phyloP scores from a whole-genome alignment of 257 asterid genomes.

The Gentiana dahurica region DNA sequence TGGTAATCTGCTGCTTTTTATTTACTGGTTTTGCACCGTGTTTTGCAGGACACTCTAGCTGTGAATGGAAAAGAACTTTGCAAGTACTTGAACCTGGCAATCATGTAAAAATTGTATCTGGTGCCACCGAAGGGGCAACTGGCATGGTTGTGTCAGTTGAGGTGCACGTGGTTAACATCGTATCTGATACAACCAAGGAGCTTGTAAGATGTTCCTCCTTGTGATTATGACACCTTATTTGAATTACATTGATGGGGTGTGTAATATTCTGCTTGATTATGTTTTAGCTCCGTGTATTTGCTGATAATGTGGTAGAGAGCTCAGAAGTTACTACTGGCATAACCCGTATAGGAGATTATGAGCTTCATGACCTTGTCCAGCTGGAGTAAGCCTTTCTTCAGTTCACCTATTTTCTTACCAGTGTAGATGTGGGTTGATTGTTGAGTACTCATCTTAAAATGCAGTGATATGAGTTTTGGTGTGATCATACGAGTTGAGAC shows the following conservation, averaged over 20 bases:
- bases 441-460: background rate
- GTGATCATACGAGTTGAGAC: constrained; percentile 92
- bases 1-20: too few species aligned
- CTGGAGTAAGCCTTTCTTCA: constrained; percentile 49
- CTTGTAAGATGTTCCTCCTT: constrained; percentile 38
- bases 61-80: constrained; percentile 78
- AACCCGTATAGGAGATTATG: constrained; percentile 84
- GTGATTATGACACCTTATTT: background rate
- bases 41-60: constrained; percentile 65
- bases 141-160: constrained; percentile 98
- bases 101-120: constrained; percentile 88
- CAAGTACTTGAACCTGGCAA: constrained; percentile 95
- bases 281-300: constrained; percentile 80
- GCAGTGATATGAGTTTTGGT: constrained; percentile 92
- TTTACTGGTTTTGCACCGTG: background rate
- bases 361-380: constrained; percentile 91
- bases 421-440: too few species aligned
- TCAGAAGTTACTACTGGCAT: constrained; percentile 94
- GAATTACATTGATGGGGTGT: background rate
- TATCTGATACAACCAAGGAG: constrained; percentile 93
- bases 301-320: constrained; percentile 90
- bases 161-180: constrained; percentile 90
- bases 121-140: constrained; percentile 93
- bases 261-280: background rate
- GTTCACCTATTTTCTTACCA: constrained; percentile 5